phyloP scores from a whole-genome alignment of 257 asterid species.

The Lycium barbarum region DNA sequence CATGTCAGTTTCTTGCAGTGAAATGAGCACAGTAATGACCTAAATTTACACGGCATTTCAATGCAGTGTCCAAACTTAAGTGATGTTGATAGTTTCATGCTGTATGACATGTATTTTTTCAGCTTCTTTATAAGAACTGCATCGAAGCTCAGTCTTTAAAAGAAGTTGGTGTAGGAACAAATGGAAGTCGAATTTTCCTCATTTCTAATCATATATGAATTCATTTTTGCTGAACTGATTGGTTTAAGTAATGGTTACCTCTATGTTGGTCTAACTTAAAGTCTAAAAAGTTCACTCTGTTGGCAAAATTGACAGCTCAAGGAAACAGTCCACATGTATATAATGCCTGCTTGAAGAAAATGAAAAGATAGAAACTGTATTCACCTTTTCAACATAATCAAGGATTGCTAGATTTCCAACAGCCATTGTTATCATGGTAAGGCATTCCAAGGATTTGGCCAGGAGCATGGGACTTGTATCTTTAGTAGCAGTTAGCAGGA shows the following conservation, averaged over 20 bases:
- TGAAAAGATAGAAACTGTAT: neutral
- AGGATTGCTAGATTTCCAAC: neutral
- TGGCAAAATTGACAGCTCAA: neutral
- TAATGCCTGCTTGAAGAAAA: neutral
- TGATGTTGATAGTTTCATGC: neutral
- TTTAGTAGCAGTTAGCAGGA: neutral
- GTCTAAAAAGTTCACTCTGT: neutral
- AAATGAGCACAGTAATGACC: constrained; percentile 17
- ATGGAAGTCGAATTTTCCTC: too few species aligned
- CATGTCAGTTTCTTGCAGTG: constrained; percentile 22
- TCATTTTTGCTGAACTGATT: neutral
- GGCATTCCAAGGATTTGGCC: constrained; percentile 10
- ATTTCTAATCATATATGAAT: neutral
- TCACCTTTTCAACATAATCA: constrained; percentile 17
- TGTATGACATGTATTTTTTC: too few species aligned
- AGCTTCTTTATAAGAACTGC: too few species aligned
- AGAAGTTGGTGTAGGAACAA: too few species aligned
- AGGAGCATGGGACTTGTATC: neutral
- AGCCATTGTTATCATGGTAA: neutral
- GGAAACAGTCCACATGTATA: neutral
- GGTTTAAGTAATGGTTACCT: neutral
- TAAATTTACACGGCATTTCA: neutral
- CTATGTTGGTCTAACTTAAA: neutral
- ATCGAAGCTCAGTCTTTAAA: too few species aligned
- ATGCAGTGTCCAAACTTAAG: neutral